phyloP scores from a whole-genome alignment of 768 basidiomycete genomes.

The Kwoniella sp. region DNA sequence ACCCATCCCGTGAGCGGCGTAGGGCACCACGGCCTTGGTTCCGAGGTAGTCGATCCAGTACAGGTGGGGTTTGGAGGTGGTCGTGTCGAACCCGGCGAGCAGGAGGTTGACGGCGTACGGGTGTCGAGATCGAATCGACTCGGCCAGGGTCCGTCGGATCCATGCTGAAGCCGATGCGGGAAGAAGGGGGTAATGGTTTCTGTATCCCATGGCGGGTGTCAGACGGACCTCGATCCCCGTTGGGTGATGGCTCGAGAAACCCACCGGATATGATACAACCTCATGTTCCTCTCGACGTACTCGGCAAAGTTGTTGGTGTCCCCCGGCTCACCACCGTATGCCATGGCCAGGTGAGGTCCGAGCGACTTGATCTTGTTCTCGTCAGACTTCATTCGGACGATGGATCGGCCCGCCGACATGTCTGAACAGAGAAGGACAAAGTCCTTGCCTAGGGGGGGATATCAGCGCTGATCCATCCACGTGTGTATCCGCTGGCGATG shows the following conservation, averaged over 20 bases:
- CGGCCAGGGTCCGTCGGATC: constrained; percentile 85
- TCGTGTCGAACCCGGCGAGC: constrained; percentile 85
- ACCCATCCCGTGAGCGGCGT: constrained; percentile 93
- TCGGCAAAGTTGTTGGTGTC: constrained; percentile 97
- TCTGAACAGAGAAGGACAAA: constrained; percentile 91
- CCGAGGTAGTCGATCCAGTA: constrained; percentile 98
- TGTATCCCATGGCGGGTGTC: constrained; percentile 11
- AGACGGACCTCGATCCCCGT: background rate
- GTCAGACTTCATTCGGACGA: constrained; percentile 95
- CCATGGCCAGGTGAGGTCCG: constrained; percentile 87
- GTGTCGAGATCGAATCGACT: constrained; percentile 77
- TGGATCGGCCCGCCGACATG: constrained; percentile 79
- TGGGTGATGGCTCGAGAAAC: constrained; percentile 10
- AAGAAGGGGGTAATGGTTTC: constrained; percentile 77
- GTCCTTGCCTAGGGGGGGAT: constrained; percentile 62
- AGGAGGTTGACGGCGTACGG: constrained; percentile 91
- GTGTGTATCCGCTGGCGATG: background rate
- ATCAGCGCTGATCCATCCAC: background rate
- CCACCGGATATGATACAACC: constrained; percentile 86
- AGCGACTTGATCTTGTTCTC: constrained; percentile 94
- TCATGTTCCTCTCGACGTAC: constrained; percentile 90
- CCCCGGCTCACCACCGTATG: constrained; percentile 91
- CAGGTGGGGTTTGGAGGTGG: constrained; percentile 56
- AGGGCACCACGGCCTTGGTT: constrained; percentile 80
- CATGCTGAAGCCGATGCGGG: constrained; percentile 89